Evolutionary conservation across 805 yeast species (phyloP), one percentile per base, ranked within the genome.

Genomic region (Lipomyces oligophaga): DNA sequence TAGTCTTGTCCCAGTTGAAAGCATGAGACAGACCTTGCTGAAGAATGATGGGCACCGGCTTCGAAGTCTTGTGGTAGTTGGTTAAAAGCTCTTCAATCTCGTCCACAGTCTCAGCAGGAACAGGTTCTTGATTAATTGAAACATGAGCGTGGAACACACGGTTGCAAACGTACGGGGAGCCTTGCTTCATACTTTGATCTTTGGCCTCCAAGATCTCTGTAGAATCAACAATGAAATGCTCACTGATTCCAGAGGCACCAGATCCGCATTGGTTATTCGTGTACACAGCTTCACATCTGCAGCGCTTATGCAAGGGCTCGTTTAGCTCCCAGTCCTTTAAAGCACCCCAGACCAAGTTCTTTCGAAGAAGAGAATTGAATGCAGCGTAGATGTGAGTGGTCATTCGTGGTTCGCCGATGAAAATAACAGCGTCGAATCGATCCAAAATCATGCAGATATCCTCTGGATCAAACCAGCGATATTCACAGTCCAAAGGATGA

Each of bases 181-280:
- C 56, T 11, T 24, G 20, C 27, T 39, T 44, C 13, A 35, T 30
- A 13, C 38, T 54, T 25, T 52, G 54, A 15, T 44, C 51, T 34
- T 52, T 52, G 7, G 56, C 56, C 24, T 49, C 56, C 18, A 52
- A 48, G 34, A 52, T 52, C 38, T 52, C 56, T 32, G 56, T 49
- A 15, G 56, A 52, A 39, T 52, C 56, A 13, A 42, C 53, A 25
- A 52, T 49, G 41, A 40, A 41, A 33, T 52, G 56, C 33, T 50
- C 56, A 20, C 52, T 49, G 28, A 37, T 31, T 15, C 53, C 53
- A 35, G 49, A 34, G 5, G 41, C 19, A 3, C 43, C 43, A 16
- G 54, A 52, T 16, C 49, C 49, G 22, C 56, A 52, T 20, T 52
- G 56, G 20, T 50, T 42, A 43, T 52, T 52, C 25, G 55, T 52